Evolutionary conservation across 176 grass and related monocot genomes (phyloP), one percentile per base, ranked within the genome.

Genomic region (Oryza meridionalis): DNA sequence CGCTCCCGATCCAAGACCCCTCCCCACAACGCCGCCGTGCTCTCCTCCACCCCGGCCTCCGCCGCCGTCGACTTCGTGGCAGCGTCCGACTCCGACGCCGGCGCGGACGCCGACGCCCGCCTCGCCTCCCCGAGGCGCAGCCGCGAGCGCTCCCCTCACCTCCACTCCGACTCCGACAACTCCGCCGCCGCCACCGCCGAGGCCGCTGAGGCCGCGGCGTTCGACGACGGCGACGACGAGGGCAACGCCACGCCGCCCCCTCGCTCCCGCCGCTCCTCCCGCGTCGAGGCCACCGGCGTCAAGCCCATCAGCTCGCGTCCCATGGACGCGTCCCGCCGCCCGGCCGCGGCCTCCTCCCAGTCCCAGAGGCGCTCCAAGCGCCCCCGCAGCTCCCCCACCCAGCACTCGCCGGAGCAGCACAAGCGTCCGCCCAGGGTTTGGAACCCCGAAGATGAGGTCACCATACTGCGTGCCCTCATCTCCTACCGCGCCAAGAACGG

Each of bases 231-330:
- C 13, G 84, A 4, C 46, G 51, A 40, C 44, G 84, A 82, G 14
- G 67, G 65, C 40, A 51, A 80, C 40, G 69, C 72, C 19, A 84
- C 80, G 8, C 72, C 61, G 5, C 68, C 67, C 15, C 33, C 82
- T 51, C 63, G 73, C 4, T 43, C 61, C 7, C 69, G 43, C 11
- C 91, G 38, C 16, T 81, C 82, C 19, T 74, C 67, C 59, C 73
- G 42, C 81, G 65, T 75, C 47, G 82, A 51, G 5, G 68, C 79
- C 10, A 38, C 73, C 77, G 84, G 59, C 61, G 71, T 90, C 82
- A 93, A 86, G 51, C 88, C 88, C 25, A 75, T 90, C 78, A 76
- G 78, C 50, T 76, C 91, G 16, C 53, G 75, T 9, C 74, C 82
- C 19, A 88, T 85, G 86, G 86, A 83, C 13, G 22, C 2, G 44